Evolutionary conservation across 169 alveolate genomes (phyloP).

Genomic region (Plasmodium malariae): DNA sequence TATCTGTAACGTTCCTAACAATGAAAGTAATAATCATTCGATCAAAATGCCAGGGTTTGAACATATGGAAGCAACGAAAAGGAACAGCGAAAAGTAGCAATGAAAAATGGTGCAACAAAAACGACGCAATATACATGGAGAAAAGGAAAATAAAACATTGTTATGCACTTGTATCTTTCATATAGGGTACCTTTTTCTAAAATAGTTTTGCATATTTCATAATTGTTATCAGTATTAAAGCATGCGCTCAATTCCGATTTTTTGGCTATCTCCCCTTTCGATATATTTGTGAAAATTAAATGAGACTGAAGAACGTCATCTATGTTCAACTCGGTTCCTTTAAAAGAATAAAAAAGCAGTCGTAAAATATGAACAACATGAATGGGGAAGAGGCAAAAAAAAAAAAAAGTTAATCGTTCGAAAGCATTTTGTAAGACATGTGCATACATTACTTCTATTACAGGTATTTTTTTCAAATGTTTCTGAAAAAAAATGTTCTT

Average conservation of each 20-base stretch:
- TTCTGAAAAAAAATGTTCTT: background rate
- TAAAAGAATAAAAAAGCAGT: background rate
- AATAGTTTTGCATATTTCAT: slow-evolving; percentile 91
- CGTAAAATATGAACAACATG: background rate
- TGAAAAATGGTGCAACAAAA: slow-evolving; percentile 73
- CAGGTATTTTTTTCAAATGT: background rate
- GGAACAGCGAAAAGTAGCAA: background rate
- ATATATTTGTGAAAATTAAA: slow-evolving; percentile 93
- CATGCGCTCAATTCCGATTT: slow-evolving; percentile 90
- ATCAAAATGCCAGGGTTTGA: too few relatives aligned
- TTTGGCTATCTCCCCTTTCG: slow-evolving; percentile 96
- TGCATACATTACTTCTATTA: slow-evolving; percentile 30
- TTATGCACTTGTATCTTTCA: background rate
- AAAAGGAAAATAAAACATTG: slow-evolving; percentile 1
- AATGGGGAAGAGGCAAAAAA: too few relatives aligned
- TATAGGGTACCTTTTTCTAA: slow-evolving; percentile 92
- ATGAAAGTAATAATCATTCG: too few relatives aligned
- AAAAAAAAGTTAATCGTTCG: background rate
- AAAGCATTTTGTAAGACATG: background rate
- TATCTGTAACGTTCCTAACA: slow-evolving; percentile 88
- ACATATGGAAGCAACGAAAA: too few relatives aligned
- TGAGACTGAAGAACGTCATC: slow-evolving; percentile 95
- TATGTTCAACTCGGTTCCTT: slow-evolving; percentile 93
- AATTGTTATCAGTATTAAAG: slow-evolving; percentile 90
- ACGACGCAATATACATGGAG: background rate